phyloP scores from a whole-genome alignment of 148 eudicot species.

The Chenopodium suecicum region DNA sequence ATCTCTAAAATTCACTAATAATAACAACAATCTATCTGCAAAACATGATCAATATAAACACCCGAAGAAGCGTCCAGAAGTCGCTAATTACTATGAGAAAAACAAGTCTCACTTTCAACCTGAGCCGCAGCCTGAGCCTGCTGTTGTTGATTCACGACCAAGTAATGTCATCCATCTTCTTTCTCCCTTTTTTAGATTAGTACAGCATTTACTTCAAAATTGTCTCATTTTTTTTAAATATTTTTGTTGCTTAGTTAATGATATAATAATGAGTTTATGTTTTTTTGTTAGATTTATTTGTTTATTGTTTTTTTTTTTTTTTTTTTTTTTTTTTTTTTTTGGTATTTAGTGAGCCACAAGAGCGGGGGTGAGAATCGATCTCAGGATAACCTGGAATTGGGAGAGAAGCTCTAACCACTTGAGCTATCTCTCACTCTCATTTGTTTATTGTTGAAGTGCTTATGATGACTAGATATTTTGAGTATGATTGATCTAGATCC shows the following conservation, averaged over 20 bases:
- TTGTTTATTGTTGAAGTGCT: background rate
- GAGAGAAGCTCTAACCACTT: too few relatives aligned
- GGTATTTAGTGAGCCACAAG: too few relatives aligned
- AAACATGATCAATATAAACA: background rate
- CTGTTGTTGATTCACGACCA: slow-evolving; percentile 21
- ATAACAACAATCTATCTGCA: background rate
- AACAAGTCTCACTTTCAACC: slow-evolving; percentile 4
- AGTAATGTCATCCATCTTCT: slow-evolving; percentile 6
- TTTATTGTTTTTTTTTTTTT: too few relatives aligned
- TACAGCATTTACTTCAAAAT: too few relatives aligned
- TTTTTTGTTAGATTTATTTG: background rate
- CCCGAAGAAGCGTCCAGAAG: background rate
- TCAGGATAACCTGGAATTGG: too few relatives aligned
- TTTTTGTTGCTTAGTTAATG: too few relatives aligned
- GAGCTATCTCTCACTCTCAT: too few relatives aligned
- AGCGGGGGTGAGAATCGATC: too few relatives aligned
- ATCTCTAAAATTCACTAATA: slow-evolving; percentile 16
- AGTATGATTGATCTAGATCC: background rate
- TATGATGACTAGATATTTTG: background rate
- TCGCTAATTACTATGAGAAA: slow-evolving; percentile 12
- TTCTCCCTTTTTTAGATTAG: background rate
- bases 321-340: too few relatives aligned
- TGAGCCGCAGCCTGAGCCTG: background rate
- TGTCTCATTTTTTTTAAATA: too few relatives aligned
- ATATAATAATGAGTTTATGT: too few relatives aligned